Percentiles rank a stretch among this genome's conserved stretches.
Evolutionary conservation across 2,329 filamentous ascomycete genomes (phyloP).

Genomic region (Chaetothyriales sp.): DNA sequence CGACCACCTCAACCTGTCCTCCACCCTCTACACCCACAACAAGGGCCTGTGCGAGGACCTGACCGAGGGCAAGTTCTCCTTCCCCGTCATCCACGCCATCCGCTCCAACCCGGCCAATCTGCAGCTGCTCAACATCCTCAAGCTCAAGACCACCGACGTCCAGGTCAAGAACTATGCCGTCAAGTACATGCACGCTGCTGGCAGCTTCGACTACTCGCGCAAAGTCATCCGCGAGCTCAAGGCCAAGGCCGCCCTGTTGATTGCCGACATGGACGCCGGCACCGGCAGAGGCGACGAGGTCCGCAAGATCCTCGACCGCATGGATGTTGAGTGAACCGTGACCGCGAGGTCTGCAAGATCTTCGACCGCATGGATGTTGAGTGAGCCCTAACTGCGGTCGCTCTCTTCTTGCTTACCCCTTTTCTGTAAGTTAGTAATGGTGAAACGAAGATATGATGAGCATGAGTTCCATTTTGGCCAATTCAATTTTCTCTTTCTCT

Average conservation of each 20-base stretch:
- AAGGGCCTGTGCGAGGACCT: constrained; percentile 93
- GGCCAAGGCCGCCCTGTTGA: constrained; percentile 46
- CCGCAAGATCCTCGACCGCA: constrained; percentile 53
- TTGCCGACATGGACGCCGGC: constrained; percentile 47
- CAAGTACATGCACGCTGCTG: constrained; percentile 74
- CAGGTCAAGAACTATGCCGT: constrained; percentile 88
- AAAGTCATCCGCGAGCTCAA: constrained; percentile 50
- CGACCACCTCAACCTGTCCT: constrained; percentile 79
- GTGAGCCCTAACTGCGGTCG: no score
- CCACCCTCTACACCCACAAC: constrained; percentile 60
- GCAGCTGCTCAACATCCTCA: constrained; percentile 75
- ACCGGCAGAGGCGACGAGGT: constrained; percentile 42
- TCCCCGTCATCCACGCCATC: constrained; percentile 88
- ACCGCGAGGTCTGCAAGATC: not conserved
- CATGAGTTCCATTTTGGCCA: not conserved
- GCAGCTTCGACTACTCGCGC: constrained; percentile 75
- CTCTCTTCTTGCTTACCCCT: no score
- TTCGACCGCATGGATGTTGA: no score
- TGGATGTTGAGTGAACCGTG: constrained; percentile 23
- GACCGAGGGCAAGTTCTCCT: constrained; percentile 93
- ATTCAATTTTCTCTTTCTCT: not conserved
- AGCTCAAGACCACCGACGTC: constrained; percentile 72
- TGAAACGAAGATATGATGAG: not conserved
- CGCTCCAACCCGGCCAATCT: constrained; percentile 34
- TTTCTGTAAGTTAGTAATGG: not conserved